Evolutionary conservation across 2,329 filamentous ascomycete species (phyloP).

Genomic region (Mollisiaceae sp.): DNA sequence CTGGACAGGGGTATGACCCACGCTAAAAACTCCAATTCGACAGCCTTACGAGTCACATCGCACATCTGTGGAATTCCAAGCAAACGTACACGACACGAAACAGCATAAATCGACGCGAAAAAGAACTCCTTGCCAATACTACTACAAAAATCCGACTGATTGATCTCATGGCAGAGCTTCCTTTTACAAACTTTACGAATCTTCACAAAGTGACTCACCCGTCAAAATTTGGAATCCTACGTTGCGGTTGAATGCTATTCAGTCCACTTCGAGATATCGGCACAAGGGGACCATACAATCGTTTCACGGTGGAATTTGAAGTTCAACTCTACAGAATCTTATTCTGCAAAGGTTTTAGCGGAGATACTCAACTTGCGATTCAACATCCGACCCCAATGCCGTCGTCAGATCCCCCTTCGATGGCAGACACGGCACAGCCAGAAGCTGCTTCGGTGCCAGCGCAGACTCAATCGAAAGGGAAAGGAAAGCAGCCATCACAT

Average conservation of each 20-base stretch:
- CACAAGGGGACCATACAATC: slow-evolving; percentile 6
- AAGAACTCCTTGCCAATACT: not conserved
- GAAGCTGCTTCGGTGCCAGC: slow-evolving; percentile 15
- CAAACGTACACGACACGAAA: not conserved
- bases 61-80: not conserved
- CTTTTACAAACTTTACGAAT: not conserved
- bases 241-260: slow-evolving; percentile 17
- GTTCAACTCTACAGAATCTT: not conserved
- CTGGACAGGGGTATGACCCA: not conserved
- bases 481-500: slow-evolving; percentile 22
- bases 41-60: not conserved
- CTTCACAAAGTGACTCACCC: slow-evolving; percentile 21
- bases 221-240: slow-evolving; percentile 19
- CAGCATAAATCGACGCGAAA: not conserved
- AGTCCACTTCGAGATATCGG: slow-evolving; percentile 12
- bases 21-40: not conserved
- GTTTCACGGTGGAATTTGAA: slow-evolving; percentile 1
- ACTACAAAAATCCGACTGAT: not conserved
- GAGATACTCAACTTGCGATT: not conserved
- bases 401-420: slow-evolving; percentile 30
- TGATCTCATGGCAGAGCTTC: not conserved
- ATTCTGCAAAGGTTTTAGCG: not conserved
- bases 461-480: slow-evolving; percentile 19
- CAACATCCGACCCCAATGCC: slow-evolving; percentile 22
- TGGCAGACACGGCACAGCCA: slow-evolving; percentile 20